phyloP scores from a whole-genome alignment of 257 asterid species.

The Solanum clarkiae region DNA sequence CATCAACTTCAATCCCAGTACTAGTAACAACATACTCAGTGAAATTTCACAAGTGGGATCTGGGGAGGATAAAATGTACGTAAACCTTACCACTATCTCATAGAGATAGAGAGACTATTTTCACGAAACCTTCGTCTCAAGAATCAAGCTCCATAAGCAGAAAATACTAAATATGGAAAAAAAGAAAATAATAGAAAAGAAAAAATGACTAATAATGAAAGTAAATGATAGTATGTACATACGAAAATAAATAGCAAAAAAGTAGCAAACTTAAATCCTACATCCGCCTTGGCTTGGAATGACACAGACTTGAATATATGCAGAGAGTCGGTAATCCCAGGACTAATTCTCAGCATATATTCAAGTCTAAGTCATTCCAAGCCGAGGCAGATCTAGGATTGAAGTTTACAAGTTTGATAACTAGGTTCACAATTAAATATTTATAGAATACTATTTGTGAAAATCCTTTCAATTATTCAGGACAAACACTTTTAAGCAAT shows the following conservation, averaged over 20 bases:
- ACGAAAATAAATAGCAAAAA: too few species aligned
- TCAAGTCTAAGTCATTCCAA: not conserved
- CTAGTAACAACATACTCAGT: too few species aligned
- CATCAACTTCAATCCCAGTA: not conserved
- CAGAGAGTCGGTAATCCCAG: not conserved
- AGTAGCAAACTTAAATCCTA: not conserved
- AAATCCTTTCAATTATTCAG: constrained; percentile 2
- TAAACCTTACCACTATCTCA: too few species aligned
- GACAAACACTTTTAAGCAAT: constrained; percentile 25
- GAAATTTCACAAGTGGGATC: too few species aligned
- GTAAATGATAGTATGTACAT: too few species aligned
- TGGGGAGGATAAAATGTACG: too few species aligned
- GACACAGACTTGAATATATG: not conserved
- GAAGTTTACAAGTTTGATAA: not conserved
- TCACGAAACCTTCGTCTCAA: too few species aligned
- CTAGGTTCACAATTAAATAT: not conserved
- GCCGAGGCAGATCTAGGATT: not conserved
- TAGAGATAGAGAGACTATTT: too few species aligned
- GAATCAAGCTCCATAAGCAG: too few species aligned
- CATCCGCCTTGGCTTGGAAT: not conserved
- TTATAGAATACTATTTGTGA: not conserved
- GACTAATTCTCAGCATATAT: not conserved
- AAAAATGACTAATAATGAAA: too few species aligned
- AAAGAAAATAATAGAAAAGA: too few species aligned
- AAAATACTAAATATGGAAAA: too few species aligned